Evolutionary conservation across 257 asterid species (phyloP).

Genomic region (Solanum virginianum): DNA sequence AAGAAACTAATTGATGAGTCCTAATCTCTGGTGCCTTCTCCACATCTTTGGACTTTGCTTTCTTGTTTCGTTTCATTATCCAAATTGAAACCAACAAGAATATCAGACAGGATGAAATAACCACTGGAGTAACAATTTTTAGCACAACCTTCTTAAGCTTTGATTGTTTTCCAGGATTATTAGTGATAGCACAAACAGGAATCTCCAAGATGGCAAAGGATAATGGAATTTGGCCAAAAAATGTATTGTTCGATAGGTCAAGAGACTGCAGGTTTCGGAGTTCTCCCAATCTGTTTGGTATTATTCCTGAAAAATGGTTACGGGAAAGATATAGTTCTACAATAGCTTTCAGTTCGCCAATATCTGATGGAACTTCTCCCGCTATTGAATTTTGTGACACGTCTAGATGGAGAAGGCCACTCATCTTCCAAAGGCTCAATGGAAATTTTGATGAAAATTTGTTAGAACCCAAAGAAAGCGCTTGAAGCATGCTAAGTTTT

Average conservation of each 20-base stretch:
- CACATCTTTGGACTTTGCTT: too few relatives aligned
- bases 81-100: background rate
- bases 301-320: constrained; percentile 10
- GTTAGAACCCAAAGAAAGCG: too few relatives aligned
- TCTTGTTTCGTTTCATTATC: background rate
- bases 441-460: too few relatives aligned
- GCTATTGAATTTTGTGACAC: too few relatives aligned
- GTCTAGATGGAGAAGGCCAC: too few relatives aligned
- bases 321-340: constrained; percentile 7
- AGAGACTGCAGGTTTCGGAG: constrained; percentile 6
- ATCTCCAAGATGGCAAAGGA: constrained; percentile 10
- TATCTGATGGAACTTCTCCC: too few relatives aligned
- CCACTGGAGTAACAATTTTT: background rate
- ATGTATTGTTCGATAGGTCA: constrained; percentile 11
- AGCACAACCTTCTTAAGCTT: background rate
- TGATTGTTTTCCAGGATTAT: background rate
- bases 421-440: too few relatives aligned
- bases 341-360: constrained; percentile 4
- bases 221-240: constrained; percentile 24
- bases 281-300: constrained; percentile 16
- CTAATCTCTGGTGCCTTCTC: too few relatives aligned
- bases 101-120: background rate
- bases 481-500: too few relatives aligned
- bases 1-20: too few relatives aligned
- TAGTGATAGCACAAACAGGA: background rate